A percentile compares a stretch with the other conserved stretches of the same genome.
These are phyloP conservation scores for Aphanomyces cochlioides DNA, from an alignment of 352 stramenopile species.

Conservation along the genomic window DNA sequence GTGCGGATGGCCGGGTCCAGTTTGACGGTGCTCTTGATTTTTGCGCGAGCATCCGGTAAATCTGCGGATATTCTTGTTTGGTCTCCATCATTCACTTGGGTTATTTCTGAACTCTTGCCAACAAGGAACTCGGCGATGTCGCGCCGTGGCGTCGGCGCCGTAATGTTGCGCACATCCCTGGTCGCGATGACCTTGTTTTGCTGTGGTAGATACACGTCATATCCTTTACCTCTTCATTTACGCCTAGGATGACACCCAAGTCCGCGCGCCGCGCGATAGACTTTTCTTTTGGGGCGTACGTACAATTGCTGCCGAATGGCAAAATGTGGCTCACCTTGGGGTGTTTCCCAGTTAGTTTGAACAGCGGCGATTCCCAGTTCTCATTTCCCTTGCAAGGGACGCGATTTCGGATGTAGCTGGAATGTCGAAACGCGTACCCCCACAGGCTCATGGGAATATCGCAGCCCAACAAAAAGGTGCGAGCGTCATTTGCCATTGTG, in stretches of 20 bases:
- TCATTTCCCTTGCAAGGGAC: too few relatives aligned
- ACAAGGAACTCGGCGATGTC: not conserved
- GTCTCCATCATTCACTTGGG: too few relatives aligned
- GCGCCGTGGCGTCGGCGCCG: not conserved
- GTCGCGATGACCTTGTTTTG: not conserved
- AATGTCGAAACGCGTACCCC: too few relatives aligned
- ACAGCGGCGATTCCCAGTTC: too few relatives aligned
- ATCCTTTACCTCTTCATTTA: constrained; percentile 12
- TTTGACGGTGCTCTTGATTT: too few relatives aligned
- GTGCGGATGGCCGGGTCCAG: too few relatives aligned
- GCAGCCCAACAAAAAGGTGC: constrained; percentile 2
- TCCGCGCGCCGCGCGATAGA: not conserved
- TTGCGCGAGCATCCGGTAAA: too few relatives aligned
- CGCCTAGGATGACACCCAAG: constrained; percentile 1
- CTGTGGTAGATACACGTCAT: not conserved
- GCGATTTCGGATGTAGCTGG: too few relatives aligned
- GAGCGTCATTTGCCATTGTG: not conserved
- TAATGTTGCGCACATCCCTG: not conserved
- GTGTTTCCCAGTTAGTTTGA: too few relatives aligned
- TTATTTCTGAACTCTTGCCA: too few relatives aligned
- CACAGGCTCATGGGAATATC: not conserved
- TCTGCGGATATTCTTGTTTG: too few relatives aligned
- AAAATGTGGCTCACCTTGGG: too few relatives aligned
- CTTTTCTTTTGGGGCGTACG: constrained; percentile 5
- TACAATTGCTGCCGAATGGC: constrained; percentile 7